Base-by-base conservation (phyloP, 2,329 filamentous ascomycete species). In the Fusarium sp. region DNA sequence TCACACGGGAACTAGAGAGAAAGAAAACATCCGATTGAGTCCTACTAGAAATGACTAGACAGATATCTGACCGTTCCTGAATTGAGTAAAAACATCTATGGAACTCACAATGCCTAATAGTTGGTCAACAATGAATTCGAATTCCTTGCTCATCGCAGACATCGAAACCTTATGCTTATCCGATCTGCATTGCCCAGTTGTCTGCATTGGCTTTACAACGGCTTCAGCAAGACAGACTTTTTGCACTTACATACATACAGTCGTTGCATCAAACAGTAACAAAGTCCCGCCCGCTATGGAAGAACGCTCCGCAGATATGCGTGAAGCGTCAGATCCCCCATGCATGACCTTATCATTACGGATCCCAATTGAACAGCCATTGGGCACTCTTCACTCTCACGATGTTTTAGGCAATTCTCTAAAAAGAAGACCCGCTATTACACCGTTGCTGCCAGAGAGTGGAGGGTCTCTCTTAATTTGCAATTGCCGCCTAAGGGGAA, bases 281-380 rank as follows among this genome's bases (percentile, higher is more conserved):
- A 59, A 53, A 57, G 51, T 23, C 37, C 42, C 62, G 57, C 67
- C 66, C 67, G 69, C 67, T 62, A 38, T 65, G 47, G 51, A 52
- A 67, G 62, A 61, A 67, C 59, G 52, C 71, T 73, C 67, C 71
- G 67, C 67, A 69, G 51, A 60, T 49, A 62, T 61, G 59, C 61
- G 60, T 65, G 51, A 72, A 67, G 61, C 61, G 71, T 70, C 71
- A 72, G 71, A 74, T 74, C 71, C 67, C 64, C 67, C 65, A 72
- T 74, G 72, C 72, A 74, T 73, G 72, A 56, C 68, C 72, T 74
- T 74, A 74, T 74, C 72, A 69, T 59, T 55, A 57, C 58, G 65
- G 53, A 65, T 57, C 57, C 55, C 50, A 55, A 54, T 56, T 67
- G 46, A 63, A 63, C 46, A 36, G 33, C 37, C 47, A 65, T 72